A percentile compares a stretch with the other conserved stretches of the same genome.
These are phyloP conservation scores for Litsea cubeba DNA, from an alignment of 164 flowering plant species.

Conservation along the genomic window DNA sequence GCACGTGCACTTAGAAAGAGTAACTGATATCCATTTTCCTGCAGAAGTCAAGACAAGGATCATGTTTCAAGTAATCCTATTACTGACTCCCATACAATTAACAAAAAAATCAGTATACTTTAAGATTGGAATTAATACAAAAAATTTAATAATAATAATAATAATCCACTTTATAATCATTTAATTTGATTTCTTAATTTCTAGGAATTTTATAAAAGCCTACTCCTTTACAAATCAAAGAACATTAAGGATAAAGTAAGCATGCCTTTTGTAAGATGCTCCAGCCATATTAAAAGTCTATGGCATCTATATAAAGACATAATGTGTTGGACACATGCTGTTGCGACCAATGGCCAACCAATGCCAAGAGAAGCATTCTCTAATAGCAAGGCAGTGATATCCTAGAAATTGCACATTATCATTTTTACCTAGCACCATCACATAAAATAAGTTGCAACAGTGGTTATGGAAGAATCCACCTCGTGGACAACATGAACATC, in stretches of 20 bases:
- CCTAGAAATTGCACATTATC: neutral
- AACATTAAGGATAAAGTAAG: neutral
- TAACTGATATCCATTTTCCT: conserved; percentile 95
- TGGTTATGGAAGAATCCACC: neutral
- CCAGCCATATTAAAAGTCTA: neutral
- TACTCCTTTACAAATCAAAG: neutral
- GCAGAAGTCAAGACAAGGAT: conserved; percentile 17
- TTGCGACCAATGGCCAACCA: neutral
- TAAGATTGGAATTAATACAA: neutral
- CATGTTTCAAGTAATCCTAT: neutral
- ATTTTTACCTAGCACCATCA: neutral
- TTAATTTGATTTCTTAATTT: neutral
- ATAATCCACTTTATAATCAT: neutral
- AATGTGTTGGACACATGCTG: neutral
- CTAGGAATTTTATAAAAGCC: neutral
- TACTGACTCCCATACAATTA: neutral
- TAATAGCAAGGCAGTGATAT: neutral
- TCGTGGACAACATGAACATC: neutral
- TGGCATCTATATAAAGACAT: neutral
- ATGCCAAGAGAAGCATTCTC: neutral
- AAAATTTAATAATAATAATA: too few species aligned
- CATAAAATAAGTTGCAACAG: neutral
- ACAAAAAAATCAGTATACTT: neutral
- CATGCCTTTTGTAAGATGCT: neutral
- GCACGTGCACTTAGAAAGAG: conserved; percentile 97